Base-by-base conservation (phyloP, 495 filamentous ascomycete genomes). In the Choiromyces venosus region DNA sequence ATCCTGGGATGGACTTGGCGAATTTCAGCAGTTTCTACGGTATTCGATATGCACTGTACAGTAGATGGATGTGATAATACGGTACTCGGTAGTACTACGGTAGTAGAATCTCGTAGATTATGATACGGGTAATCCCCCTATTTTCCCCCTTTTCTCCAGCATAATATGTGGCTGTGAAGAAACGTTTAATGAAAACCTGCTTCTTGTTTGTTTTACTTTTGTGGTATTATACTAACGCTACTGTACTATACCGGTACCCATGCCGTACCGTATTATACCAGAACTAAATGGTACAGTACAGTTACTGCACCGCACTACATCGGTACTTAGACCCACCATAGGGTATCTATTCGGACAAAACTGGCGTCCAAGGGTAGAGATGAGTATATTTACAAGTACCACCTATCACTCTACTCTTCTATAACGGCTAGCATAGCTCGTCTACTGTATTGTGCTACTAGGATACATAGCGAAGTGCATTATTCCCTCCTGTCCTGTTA, bases 121-220 rank as follows among this genome's bases (percentile, higher is more conserved):
- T 4, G 14, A 42, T 61, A 25, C 9, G n/a, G 52, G 9, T 61
- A 9, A 25, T 16, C 9, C 14, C 40, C 40, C 14, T 16, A 12
- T 4, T 9, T 14, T 14, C 39, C 12, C 40, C 40, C 40, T 14
- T 61, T 21, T 7, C 52, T 61, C 16, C 25, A 10, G 52, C n/a
- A 61, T 61, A 61, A 61, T 61, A 61, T 61, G 52, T 61, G 52
- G 25, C 25, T 61, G 52, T 61, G 52, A 61, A 29, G 52, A 29
- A 61, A 25, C 3, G n/a, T 61, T 61, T 29, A 29, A 56, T 10
- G 21, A 56, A 25, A 25, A 56, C 21, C 1, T 7, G 8, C 46
- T 25, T 56, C 10, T 18, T 25, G 10, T 4, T 16, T 18, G 40
- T 42, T 42, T 18, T 42, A 1, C 40, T 18, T 42, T 42, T 12